phyloP scores from a whole-genome alignment of 2,329 filamentous ascomycete species.

The Verticillium tricorpus region DNA sequence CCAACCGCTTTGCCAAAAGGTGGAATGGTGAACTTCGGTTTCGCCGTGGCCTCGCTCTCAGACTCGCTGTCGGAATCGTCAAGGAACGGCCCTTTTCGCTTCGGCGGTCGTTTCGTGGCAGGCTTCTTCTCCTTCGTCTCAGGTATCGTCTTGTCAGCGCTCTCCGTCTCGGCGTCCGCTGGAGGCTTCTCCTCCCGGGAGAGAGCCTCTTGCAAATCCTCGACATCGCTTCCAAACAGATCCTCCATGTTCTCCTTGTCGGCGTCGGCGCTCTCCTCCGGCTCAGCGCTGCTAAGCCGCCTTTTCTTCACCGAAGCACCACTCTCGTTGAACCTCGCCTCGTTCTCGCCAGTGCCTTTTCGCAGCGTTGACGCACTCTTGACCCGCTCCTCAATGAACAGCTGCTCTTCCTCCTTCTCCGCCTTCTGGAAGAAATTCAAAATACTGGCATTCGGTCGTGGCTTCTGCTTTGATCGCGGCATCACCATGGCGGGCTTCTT shows the following conservation, averaged over 20 bases:
- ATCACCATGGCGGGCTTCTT: conserved; percentile 8
- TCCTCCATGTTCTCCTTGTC: not conserved
- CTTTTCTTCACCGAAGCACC: conserved; percentile 33
- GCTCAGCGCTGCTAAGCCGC: conserved; percentile 28
- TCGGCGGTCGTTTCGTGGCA: conserved; percentile 14
- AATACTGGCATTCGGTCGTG: conserved; percentile 59
- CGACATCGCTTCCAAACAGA: not conserved
- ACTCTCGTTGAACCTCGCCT: conserved; percentile 27
- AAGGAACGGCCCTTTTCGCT: conserved; percentile 57
- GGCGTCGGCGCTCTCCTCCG: conserved; percentile 4
- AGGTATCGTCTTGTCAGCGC: not conserved
- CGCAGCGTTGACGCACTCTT: not conserved
- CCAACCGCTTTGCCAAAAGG: not conserved
- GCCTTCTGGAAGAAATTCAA: conserved; percentile 72
- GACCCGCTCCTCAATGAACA: conserved; percentile 41
- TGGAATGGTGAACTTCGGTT: not conserved
- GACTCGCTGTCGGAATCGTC: conserved; percentile 62
- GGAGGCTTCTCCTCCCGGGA: not conserved
- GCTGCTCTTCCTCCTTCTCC: conserved; percentile 51
- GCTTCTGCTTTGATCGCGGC: conserved; percentile 25
- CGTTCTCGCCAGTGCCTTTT: conserved; percentile 1
- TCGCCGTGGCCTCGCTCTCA: conserved; percentile 17
- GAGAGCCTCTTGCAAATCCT: not conserved
- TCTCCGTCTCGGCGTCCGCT: not conserved
- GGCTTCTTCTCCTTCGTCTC: not conserved